Percentiles rank a stretch among this genome's conserved stretches.
Conservation (phyloP, 768 basidiomycete genomes). For the Xanthoconium stramineum region DNA sequence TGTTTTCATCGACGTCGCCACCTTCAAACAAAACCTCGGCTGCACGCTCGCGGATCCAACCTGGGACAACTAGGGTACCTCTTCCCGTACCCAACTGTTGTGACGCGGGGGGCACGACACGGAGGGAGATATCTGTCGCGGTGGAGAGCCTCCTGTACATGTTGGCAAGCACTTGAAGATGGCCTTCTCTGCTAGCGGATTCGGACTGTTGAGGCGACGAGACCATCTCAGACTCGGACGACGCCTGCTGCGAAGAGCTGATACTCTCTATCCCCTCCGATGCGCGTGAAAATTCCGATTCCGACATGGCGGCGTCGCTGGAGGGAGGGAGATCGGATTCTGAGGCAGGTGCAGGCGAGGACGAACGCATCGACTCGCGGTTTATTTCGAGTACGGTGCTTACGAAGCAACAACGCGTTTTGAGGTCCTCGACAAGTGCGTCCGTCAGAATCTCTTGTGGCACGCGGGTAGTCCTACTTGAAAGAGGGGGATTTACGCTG, state of each 20-base stretch:
- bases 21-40: conserved; percentile 90
- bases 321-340: conserved; percentile 41
- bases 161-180: conserved; percentile 59
- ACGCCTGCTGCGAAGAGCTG: conserved; percentile 46
- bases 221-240: conserved; percentile 53
- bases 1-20: conserved; percentile 84
- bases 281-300: conserved; percentile 60
- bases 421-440: conserved; percentile 81
- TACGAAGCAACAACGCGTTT: conserved; percentile 88
- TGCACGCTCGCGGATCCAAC: conserved; percentile 91
- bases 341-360: conserved; percentile 29
- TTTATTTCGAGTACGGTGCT: conserved; percentile 51
- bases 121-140: conserved; percentile 69
- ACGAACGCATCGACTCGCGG: conserved; percentile 31
- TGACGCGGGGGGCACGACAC: conserved; percentile 60
- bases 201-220: conserved; percentile 39
- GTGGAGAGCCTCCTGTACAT: conserved; percentile 77
- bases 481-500: conserved; percentile 57
- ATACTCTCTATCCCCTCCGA: conserved; percentile 49
- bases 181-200: conserved; percentile 19
- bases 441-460: conserved; percentile 81
- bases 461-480: conserved; percentile 62
- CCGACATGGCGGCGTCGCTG: conserved; percentile 62
- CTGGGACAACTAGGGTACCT: conserved; percentile 82
- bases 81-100: conserved; percentile 70